Percentiles rank a stretch among this genome's conserved stretches.
phyloP scores from a whole-genome alignment of 2,329 filamentous ascomycete species.

The Malbranchea cinnamomea region DNA sequence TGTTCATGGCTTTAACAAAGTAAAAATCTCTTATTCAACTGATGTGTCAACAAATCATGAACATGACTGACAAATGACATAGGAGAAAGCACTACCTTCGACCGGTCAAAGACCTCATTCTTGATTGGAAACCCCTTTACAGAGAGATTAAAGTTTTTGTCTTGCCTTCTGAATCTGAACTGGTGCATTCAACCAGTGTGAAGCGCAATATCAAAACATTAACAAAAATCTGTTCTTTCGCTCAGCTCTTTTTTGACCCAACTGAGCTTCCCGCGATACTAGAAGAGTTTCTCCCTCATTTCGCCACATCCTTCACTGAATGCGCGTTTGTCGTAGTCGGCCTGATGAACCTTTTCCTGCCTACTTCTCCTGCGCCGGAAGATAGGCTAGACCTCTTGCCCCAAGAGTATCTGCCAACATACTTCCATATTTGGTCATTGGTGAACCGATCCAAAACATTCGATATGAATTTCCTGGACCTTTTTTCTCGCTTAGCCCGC shows the following conservation, averaged over 20 bases:
- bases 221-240: constrained; percentile 78
- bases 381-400: constrained; percentile 65
- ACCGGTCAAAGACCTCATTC: constrained; percentile 70
- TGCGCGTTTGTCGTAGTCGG: constrained; percentile 88
- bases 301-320: constrained; percentile 83
- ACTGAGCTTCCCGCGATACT: constrained; percentile 68
- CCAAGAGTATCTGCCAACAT: constrained; percentile 75
- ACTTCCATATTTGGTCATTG: constrained; percentile 93
- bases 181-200: constrained; percentile 45
- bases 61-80: constrained; percentile 17
- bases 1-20: constrained; percentile 95
- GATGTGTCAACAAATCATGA: background rate
- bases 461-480: constrained; percentile 76
- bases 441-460: constrained; percentile 78
- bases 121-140: constrained; percentile 90
- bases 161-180: constrained; percentile 62
- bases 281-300: constrained; percentile 69
- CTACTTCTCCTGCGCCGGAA: constrained; percentile 56
- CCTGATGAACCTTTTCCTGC: constrained; percentile 71
- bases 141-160: constrained; percentile 85
- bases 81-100: constrained; percentile 93
- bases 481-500: constrained; percentile 72
- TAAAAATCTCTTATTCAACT: constrained; percentile 24
- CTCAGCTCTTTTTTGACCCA: constrained; percentile 85
- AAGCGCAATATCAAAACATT: constrained; percentile 58